Evolutionary conservation across 768 basidiomycete species (phyloP), one percentile per base, ranked within the genome.

Genomic region (Dendrothele bispora): DNA sequence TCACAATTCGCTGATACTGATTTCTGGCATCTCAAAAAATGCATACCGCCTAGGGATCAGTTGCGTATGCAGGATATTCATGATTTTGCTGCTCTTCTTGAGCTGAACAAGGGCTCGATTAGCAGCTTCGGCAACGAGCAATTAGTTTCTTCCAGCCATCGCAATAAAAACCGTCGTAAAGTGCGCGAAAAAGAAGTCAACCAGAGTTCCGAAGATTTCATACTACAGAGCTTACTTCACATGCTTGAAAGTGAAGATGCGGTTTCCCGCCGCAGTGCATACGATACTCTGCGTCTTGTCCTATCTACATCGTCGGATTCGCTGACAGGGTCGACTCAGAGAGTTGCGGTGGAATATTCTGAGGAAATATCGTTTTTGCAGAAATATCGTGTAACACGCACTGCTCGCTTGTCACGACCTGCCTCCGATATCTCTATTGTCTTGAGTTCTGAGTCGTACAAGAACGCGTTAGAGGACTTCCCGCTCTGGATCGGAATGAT

Each of bases 21-120:
- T 53, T 93, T 95, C 62, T 97, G 93, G 93, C 78, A 82, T 30
- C 67, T 95, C 59, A 92, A 91, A 60, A 81, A 83, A 20, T 85
- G 78, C 57, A 85, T 94, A 35, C 89, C 89, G 5, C 45, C 73
- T 2, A 52, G 57, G 5, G 65, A 71, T 1, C 66, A 74, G 24
- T 66, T 91, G n/a, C 78, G 80, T 39, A 75, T 77, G 29, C 82
- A 81, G 27, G 89, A 92, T 58, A 71, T 86, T 15, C 71, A 83
- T 42, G 87, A 87, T 1, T 94, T 93, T 55, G 78, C 84, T 14
- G 73, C 76, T 7, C 69, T 93, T 11, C 68, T 94, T 10, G 68
- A 78, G 28, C 61, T 73, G 7, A 72, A 83, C 28, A 72, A 75
- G 44, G 89, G 90, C 0, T 69, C 69, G 17, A 77, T 91, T 39